These are phyloP conservation scores for Coleophoma cylindrospora DNA, from an alignment of 2,329 filamentous ascomycete genomes.

Conservation along the genomic window DNA sequence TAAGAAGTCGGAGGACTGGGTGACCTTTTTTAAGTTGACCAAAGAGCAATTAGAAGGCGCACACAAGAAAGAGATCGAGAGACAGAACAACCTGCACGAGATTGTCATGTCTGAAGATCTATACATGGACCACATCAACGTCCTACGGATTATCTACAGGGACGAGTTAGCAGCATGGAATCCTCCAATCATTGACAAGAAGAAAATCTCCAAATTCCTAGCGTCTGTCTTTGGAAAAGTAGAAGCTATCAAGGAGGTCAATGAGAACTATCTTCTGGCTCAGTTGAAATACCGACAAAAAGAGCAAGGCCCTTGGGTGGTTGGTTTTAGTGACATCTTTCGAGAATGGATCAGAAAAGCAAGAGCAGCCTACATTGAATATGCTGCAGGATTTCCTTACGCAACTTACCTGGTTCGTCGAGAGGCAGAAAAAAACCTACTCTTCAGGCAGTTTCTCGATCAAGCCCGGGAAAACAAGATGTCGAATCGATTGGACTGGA, in stretches of 20 bases:
- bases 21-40: conserved; percentile 78
- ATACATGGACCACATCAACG: conserved; percentile 84
- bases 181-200: conserved; percentile 75
- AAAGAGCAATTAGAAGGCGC: conserved; percentile 69
- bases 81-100: conserved; percentile 92
- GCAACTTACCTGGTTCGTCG: conserved; percentile 79
- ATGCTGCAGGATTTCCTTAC: conserved; percentile 80
- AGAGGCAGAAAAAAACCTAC: conserved; percentile 77
- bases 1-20: conserved; percentile 73
- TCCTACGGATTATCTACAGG: conserved; percentile 79
- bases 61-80: conserved; percentile 81
- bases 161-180: conserved; percentile 70
- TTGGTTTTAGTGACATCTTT: conserved; percentile 94
- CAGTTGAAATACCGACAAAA: conserved; percentile 96
- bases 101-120: conserved; percentile 90
- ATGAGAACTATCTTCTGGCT: conserved; percentile 86
- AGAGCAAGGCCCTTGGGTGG: conserved; percentile 92
- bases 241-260: conserved; percentile 82
- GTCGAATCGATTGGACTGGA: conserved; percentile 84
- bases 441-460: conserved; percentile 84
- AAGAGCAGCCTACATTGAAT: conserved; percentile 82
- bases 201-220: conserved; percentile 75
- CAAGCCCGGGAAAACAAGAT: conserved; percentile 72
- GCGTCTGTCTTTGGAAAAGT: conserved; percentile 85
- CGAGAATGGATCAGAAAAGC: conserved; percentile 98